phyloP scores from a whole-genome alignment of 305 asterid species.

The Vinca major region DNA sequence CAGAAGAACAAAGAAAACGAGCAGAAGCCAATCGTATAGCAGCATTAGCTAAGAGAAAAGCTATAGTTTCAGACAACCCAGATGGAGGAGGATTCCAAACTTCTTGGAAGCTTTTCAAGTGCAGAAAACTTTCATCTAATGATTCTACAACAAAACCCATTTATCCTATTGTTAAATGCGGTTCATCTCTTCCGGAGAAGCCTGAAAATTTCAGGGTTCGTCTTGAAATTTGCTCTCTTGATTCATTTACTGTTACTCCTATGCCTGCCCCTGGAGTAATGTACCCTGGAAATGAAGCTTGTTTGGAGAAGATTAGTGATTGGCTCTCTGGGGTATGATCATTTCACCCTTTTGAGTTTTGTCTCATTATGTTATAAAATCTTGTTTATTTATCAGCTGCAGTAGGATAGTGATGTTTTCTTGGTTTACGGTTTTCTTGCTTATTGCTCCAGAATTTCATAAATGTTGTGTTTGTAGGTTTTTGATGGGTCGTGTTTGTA shows the following conservation, averaged over 20 bases:
- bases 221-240: slow-evolving; percentile 72
- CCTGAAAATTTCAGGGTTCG: slow-evolving; percentile 45
- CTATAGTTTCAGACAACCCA: slow-evolving; percentile 19
- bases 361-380: not conserved
- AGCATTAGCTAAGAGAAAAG: slow-evolving; percentile 84
- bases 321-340: slow-evolving; percentile 48
- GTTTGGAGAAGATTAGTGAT: slow-evolving; percentile 45
- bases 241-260: slow-evolving; percentile 68
- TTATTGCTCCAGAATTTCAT: no score
- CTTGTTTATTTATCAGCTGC: no score
- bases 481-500: no score
- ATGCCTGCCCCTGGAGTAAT: slow-evolving; percentile 37
- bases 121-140: slow-evolving; percentile 43
- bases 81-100: not conserved
- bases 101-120: slow-evolving; percentile 49
- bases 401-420: not conserved
- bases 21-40: slow-evolving; percentile 75
- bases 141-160: slow-evolving; percentile 13
- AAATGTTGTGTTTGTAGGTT: no score
- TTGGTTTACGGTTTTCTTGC: no score
- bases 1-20: slow-evolving; percentile 68
- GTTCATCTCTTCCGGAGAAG: slow-evolving; percentile 1
- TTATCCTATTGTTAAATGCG: slow-evolving; percentile 12
- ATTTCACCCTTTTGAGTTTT: not conserved
- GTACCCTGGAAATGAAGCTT: slow-evolving; percentile 51